phyloP scores from a whole-genome alignment of 2,329 filamentous ascomycete genomes.

The Fusarium buharicum region DNA sequence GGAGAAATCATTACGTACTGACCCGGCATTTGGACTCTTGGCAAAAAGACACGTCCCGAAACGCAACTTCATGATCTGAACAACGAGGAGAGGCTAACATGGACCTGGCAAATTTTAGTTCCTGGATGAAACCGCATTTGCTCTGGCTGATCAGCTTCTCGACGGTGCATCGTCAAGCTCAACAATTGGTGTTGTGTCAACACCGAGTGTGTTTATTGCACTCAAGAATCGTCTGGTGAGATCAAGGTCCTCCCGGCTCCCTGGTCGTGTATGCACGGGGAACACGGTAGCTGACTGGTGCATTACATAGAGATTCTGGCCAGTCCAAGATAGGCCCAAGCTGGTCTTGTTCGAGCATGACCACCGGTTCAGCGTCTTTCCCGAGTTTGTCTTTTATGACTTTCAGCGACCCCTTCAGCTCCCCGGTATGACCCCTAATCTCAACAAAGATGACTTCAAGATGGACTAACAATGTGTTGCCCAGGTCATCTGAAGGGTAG shows the following conservation, averaged over 20 bases:
- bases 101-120: conserved; percentile 62
- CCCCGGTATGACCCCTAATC: conserved; percentile 55
- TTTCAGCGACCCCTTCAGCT: conserved; percentile 75
- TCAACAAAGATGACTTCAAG: not conserved
- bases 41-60: conserved; percentile 1
- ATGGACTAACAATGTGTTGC: not conserved
- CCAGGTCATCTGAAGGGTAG: conserved; percentile 67
- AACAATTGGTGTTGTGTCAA: conserved; percentile 75
- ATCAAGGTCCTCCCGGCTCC: not conserved
- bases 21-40: conserved; percentile 21
- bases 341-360: conserved; percentile 79
- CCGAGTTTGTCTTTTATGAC: conserved; percentile 80
- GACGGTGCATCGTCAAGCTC: conserved; percentile 66
- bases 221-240: conserved; percentile 75
- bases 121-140: conserved; percentile 74
- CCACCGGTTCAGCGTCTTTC: conserved; percentile 76
- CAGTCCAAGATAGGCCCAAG: conserved; percentile 57
- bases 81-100: conserved; percentile 13
- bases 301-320: conserved; percentile 33
- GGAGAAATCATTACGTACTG: conserved; percentile 42
- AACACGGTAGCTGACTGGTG: conserved; percentile 18
- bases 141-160: conserved; percentile 73
- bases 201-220: conserved; percentile 81
- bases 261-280: not conserved
- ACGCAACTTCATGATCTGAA: conserved; percentile 39